Evolutionary conservation across 2,329 filamentous ascomycete genomes (phyloP).

Genomic region (Scytalidium sp.): DNA sequence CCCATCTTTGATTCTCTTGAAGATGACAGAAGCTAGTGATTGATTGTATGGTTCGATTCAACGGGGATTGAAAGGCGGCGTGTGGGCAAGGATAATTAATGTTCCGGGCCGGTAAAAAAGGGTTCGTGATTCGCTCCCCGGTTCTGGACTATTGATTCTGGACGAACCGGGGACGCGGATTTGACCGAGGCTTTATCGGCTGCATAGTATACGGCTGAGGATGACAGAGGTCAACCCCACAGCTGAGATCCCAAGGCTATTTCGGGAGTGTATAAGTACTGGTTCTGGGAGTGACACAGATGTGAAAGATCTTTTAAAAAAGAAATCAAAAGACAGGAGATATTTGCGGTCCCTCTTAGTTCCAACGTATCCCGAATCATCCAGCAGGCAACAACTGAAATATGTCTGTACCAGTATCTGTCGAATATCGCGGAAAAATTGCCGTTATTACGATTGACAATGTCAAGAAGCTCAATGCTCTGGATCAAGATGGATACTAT

Average conservation of each 20-base stretch:
- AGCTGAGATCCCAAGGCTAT: not conserved
- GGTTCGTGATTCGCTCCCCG: not conserved
- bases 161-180: too few species aligned
- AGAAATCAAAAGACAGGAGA: too few species aligned
- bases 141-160: too few species aligned
- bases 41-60: not conserved
- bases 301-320: too few species aligned
- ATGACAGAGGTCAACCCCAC: not conserved
- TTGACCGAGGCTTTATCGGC: not conserved
- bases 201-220: not conserved
- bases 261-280: not conserved
- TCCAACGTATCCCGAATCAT: not conserved
- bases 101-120: not conserved
- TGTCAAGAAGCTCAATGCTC: conserved; percentile 82
- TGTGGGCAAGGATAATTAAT: not conserved
- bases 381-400: conserved; percentile 2
- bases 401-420: conserved; percentile 22
- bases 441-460: conserved; percentile 87
- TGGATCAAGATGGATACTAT: conserved; percentile 72
- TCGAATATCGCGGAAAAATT: conserved; percentile 65
- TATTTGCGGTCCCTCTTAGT: too few species aligned
- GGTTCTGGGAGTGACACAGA: not conserved
- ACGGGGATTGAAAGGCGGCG: not conserved
- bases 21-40: not conserved
- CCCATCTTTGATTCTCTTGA: conserved; percentile 53